A percentile compares a stretch with the other conserved stretches of the same genome.
Conservation (phyloP, 305 asterid genomes). For the Plantago lanceolata region DNA sequence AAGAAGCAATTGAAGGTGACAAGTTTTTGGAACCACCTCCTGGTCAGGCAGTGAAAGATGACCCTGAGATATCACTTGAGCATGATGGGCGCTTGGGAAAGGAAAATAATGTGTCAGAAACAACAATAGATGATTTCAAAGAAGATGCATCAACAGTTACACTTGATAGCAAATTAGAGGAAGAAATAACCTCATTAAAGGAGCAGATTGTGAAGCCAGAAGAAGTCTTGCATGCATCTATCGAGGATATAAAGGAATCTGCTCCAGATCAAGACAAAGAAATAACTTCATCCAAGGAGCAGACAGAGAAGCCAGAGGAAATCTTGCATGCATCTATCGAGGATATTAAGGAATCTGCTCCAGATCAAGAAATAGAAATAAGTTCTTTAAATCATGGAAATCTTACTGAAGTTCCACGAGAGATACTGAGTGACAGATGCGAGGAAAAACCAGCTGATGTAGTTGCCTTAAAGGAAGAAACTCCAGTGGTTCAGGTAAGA, state of each 20-base stretch:
- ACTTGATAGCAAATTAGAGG: constrained; percentile 13
- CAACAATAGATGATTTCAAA: constrained; percentile 23
- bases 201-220: constrained; percentile 26
- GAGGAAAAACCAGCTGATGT: constrained; percentile 13
- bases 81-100: neutral
- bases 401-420: constrained; percentile 9
- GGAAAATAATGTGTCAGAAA: constrained; percentile 19
- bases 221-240: constrained; percentile 23
- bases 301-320: constrained; percentile 25
- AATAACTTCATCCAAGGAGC: constrained; percentile 22
- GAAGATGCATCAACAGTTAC: constrained; percentile 19
- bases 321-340: constrained; percentile 18
- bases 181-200: constrained; percentile 21
- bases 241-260: neutral
- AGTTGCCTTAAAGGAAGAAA: constrained; percentile 6
- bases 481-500: constrained; percentile 15
- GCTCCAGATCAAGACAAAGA: neutral
- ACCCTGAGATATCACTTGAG: constrained; percentile 14
- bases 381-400: neutral
- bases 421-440: neutral
- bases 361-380: neutral
- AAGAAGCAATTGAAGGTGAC: neutral
- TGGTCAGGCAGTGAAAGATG: constrained; percentile 23
- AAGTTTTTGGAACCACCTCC: neutral
- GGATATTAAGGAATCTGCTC: neutral